Base-by-base conservation (phyloP, 2,329 filamentous ascomycete species). In the Neonectria sp. region DNA sequence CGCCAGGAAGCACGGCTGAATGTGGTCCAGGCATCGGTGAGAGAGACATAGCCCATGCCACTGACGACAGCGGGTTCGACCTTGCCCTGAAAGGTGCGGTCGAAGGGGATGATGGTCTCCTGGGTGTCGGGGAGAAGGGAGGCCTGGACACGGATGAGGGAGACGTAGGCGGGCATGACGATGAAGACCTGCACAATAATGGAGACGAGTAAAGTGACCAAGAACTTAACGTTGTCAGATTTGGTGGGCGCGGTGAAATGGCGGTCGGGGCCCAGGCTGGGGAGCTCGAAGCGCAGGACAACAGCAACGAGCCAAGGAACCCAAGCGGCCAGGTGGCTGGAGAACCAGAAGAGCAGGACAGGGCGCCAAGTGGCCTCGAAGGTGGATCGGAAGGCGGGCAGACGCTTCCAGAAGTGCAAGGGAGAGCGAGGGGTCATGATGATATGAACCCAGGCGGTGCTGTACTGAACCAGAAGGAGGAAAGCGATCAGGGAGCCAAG, bases 81-180 rank as follows among this genome's bases (percentile, higher is more conserved):
- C 78, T 91, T 92, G 73, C 93, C 93, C 70, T 88, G 89, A 76
- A 97, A 97, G 33, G 91, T 92, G 71, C 95, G 93, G 85, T 98
- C 95, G 76, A 98, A 97, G 35, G 94, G 92, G 40, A 98, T 91
- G 71, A 98, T 93, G 29, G 93, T 90, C 82, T 97, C 92, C 72
- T 95, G 88, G 21, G 93, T 91, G 66, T 94, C 91, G 1, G 94
- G 89, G 3, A 98, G 89, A 73, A 97, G 90, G 55, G 93, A 95
- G 7, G 95, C 95, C 79, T 97, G 94, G 40, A 97, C 91, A 69
- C 95, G 94, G 71, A 92, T 86, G 66, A 97, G 89, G 25, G 93
- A 89, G 35, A 95, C 92, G 66, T 89, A 87, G 45, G 93, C 89
- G 21, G 95, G 95, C 63, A 98, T 87, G 69, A 93, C 85, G 67